Percentiles rank a stretch among this genome's conserved stretches.
Evolutionary conservation across 2,329 filamentous ascomycete genomes (phyloP).

Genomic region (Aspergillus persii): DNA sequence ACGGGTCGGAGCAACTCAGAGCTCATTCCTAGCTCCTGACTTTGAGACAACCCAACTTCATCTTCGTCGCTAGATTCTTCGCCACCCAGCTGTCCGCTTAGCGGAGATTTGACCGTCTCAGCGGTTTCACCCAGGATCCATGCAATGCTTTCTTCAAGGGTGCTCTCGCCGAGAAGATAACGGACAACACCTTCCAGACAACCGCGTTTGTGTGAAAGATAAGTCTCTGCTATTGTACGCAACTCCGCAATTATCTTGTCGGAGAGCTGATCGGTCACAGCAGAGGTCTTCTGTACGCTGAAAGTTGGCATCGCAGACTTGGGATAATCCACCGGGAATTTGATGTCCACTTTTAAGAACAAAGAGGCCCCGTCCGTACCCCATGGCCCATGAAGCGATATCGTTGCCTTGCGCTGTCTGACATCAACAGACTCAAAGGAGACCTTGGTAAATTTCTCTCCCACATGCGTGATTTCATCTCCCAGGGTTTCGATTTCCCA

Average conservation of each 20-base stretch:
- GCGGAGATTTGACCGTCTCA: slow-evolving; percentile 43
- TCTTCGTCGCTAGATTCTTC: slow-evolving; percentile 86
- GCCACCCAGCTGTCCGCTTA: slow-evolving; percentile 49
- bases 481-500: slow-evolving; percentile 56
- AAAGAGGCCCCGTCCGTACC: slow-evolving; percentile 50
- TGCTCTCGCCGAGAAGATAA: slow-evolving; percentile 59
- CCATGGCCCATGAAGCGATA: slow-evolving; percentile 62
- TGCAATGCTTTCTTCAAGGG: slow-evolving; percentile 56
- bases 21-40: slow-evolving; percentile 47
- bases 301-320: slow-evolving; percentile 50
- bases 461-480: slow-evolving; percentile 61
- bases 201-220: slow-evolving; percentile 52
- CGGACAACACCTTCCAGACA: slow-evolving; percentile 62
- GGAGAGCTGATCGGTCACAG: slow-evolving; percentile 52
- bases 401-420: slow-evolving; percentile 51
- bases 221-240: slow-evolving; percentile 54
- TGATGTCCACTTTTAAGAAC: slow-evolving; percentile 58
- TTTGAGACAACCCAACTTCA: slow-evolving; percentile 52
- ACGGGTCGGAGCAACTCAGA: slow-evolving; percentile 53
- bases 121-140: slow-evolving; percentile 59
- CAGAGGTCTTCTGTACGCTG: slow-evolving; percentile 56
- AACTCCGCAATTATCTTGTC: slow-evolving; percentile 52
- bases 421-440: slow-evolving; percentile 60
- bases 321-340: slow-evolving; percentile 59
- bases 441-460: slow-evolving; percentile 60